phyloP scores from a whole-genome alignment of 225 moss, liverwort and hornwort genomes.

The Anthoceros angustus region DNA sequence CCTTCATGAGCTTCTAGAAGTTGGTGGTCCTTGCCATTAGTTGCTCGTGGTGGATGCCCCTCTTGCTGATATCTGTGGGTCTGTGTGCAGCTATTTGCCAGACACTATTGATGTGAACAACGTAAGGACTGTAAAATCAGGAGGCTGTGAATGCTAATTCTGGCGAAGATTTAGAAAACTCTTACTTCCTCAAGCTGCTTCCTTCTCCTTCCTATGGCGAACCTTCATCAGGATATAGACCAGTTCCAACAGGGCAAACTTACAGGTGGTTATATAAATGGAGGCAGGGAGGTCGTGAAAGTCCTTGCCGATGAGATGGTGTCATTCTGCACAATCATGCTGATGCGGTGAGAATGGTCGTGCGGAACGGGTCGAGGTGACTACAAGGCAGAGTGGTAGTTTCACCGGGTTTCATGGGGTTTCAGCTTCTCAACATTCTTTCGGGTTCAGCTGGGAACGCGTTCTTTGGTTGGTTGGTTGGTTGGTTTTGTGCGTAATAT shows the following conservation, averaged over 20 bases:
- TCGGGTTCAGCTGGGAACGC: background rate
- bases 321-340: background rate
- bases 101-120: conserved; percentile 76
- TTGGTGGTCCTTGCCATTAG: background rate
- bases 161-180: conserved; percentile 5
- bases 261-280: no score
- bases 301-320: background rate
- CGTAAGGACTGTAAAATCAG: conserved; percentile 69
- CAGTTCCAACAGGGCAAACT: background rate
- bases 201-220: background rate
- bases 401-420: background rate
- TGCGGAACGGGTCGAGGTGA: background rate
- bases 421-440: background rate
- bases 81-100: conserved; percentile 67
- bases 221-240: background rate
- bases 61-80: conserved; percentile 2
- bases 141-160: conserved; percentile 55
- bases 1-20: background rate
- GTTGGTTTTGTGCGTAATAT: background rate
- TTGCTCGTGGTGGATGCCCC: background rate
- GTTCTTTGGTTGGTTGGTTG: background rate
- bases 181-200: background rate
- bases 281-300: no score
- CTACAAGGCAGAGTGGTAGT: background rate
- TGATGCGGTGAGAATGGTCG: background rate